Evolutionary conservation across 2,329 filamentous ascomycete genomes (phyloP).

Genomic region (Clonostachys solani): DNA sequence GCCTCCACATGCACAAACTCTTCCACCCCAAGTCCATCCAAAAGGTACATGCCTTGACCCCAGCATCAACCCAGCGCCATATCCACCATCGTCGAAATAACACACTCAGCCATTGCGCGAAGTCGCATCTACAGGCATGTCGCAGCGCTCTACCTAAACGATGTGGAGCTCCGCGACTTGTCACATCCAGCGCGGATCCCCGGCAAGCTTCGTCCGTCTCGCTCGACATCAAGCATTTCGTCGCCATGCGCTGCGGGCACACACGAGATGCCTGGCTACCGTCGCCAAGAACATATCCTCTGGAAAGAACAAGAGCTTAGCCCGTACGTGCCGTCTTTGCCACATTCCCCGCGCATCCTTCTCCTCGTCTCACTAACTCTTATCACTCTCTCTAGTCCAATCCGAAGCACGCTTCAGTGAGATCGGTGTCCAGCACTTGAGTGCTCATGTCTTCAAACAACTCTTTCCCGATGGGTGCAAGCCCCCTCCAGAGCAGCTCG

Average conservation of each 20-base stretch:
- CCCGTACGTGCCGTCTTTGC: conserved; percentile 26
- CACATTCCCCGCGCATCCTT: neutral
- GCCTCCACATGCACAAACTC: no score
- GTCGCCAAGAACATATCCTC: conserved; percentile 15
- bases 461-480: conserved; percentile 62
- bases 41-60: no score
- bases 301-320: conserved; percentile 20
- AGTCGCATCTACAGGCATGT: conserved; percentile 12
- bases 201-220: conserved; percentile 44
- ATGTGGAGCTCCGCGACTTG: conserved; percentile 23
- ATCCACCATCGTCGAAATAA: no score
- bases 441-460: conserved; percentile 75
- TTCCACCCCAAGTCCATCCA: no score
- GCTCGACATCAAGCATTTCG: conserved; percentile 41
- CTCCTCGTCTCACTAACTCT: neutral
- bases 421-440: conserved; percentile 92
- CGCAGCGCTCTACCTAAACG: conserved; percentile 12
- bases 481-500: conserved; percentile 64
- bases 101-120: neutral
- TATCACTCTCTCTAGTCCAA: conserved; percentile 25
- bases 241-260: conserved; percentile 24
- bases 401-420: conserved; percentile 76
- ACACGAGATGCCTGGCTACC: conserved; percentile 39
- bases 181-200: conserved; percentile 32
- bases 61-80: no score